phyloP scores from a whole-genome alignment of 257 asterid species.

The Solanum gracilifrons region DNA sequence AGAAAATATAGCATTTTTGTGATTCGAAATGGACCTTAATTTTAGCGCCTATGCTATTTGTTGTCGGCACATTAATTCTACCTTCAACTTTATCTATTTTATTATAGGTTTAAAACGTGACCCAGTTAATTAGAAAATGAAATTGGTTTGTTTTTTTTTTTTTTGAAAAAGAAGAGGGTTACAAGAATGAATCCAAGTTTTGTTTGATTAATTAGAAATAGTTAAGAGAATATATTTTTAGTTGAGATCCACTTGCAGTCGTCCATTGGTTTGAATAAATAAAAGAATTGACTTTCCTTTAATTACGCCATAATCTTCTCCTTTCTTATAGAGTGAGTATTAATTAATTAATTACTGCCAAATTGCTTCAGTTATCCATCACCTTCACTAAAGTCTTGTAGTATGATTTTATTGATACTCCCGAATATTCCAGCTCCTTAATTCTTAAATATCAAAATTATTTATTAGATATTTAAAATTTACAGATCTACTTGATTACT shows the following conservation, averaged over 20 bases:
- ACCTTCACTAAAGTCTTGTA: no score
- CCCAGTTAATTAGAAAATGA: neutral
- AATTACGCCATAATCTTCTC: neutral
- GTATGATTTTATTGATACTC: no score
- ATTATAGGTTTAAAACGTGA: neutral
- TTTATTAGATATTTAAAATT: no score
- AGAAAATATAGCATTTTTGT: neutral
- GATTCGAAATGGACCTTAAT: neutral
- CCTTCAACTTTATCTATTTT: neutral
- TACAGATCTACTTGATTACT: no score
- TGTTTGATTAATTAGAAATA: neutral
- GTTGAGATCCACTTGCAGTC: neutral
- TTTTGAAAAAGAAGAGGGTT: neutral
- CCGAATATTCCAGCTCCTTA: no score
- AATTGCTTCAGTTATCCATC: no score
- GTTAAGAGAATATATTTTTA: no score
- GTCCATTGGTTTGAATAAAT: neutral
- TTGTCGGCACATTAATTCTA: neutral
- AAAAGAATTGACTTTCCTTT: neutral
- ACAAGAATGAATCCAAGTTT: no score
- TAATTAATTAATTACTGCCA: no score
- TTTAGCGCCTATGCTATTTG: neutral
- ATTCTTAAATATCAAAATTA: no score
- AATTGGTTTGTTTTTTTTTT: neutral
- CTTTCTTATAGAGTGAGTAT: neutral